Evolutionary conservation across 495 filamentous ascomycete genomes (phyloP).

Genomic region (Elasticomyces elasticus): DNA sequence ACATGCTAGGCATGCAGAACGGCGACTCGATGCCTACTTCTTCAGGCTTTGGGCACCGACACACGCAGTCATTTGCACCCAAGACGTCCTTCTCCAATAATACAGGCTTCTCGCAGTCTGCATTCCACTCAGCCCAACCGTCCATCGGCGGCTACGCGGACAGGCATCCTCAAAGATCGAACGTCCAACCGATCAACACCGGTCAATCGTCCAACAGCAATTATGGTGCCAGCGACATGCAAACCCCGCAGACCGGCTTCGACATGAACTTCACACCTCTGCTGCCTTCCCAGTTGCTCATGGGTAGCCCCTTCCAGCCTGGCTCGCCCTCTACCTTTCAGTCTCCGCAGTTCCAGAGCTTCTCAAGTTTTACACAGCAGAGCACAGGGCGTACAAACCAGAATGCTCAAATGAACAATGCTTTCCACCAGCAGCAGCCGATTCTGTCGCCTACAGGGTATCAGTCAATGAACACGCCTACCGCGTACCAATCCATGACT

Average conservation of each 20-base stretch:
- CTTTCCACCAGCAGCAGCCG: slow-evolving; percentile 54
- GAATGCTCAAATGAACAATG: slow-evolving; percentile 46
- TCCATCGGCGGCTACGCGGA: slow-evolving; percentile 66
- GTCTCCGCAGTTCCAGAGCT: slow-evolving; percentile 82
- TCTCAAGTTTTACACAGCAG: slow-evolving; percentile 62
- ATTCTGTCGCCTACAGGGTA: slow-evolving; percentile 54
- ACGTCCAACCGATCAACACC: slow-evolving; percentile 92
- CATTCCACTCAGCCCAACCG: slow-evolving; percentile 67
- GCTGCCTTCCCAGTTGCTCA: slow-evolving; percentile 83
- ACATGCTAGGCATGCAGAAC: slow-evolving; percentile 82
- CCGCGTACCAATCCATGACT: slow-evolving; percentile 62
- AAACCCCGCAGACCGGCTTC: slow-evolving; percentile 75
- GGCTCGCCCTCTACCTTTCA: slow-evolving; percentile 83
- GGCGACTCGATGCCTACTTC: slow-evolving; percentile 47
- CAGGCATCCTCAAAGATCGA: slow-evolving; percentile 68
- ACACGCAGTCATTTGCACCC: slow-evolving; percentile 34
- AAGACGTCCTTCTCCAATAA: slow-evolving; percentile 64
- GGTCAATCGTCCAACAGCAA: slow-evolving; percentile 42
- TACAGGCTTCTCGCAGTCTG: slow-evolving; percentile 84
- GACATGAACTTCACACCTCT: slow-evolving; percentile 98
- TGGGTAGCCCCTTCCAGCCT: slow-evolving; percentile 94
- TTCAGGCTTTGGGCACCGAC: slow-evolving; percentile 48
- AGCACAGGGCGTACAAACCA: slow-evolving; percentile 45
- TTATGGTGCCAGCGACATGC: slow-evolving; percentile 58
- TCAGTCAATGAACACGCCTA: slow-evolving; percentile 65